phyloP scores from a whole-genome alignment of 2,329 filamentous ascomycete genomes.

The Alternaria consortialis region DNA sequence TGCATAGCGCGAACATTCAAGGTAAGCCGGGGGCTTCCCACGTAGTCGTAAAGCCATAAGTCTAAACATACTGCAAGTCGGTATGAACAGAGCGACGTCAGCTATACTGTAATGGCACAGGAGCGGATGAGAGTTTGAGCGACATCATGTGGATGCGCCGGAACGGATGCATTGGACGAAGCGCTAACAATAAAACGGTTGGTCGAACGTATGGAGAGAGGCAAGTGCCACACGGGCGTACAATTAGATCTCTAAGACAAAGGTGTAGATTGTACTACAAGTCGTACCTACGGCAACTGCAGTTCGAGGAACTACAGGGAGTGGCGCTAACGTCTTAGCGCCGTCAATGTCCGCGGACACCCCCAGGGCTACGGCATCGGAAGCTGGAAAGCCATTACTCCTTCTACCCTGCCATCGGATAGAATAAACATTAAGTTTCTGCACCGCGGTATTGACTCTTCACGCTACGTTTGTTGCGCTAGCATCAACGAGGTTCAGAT shows the following conservation, averaged over 20 bases:
- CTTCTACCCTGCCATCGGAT: background rate
- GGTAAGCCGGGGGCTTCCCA: background rate
- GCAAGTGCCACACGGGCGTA: background rate
- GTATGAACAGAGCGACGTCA: background rate
- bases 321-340: background rate
- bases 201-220: background rate
- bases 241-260: background rate
- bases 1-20: background rate
- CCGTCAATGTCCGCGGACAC: background rate
- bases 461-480: background rate
- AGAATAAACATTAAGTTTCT: background rate
- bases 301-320: background rate
- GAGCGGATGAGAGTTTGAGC: background rate
- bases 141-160: background rate
- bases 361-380: background rate
- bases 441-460: background rate
- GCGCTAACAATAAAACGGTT: background rate
- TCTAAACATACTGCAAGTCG: background rate
- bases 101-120: background rate
- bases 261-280: background rate
- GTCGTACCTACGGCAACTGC: background rate
- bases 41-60: background rate
- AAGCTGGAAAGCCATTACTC: background rate
- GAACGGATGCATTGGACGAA: background rate
- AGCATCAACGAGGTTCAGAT: background rate